A percentile compares a stretch with the other conserved stretches of the same genome.
Conservation (phyloP, 106 monocot species). For the Allium fistulosum region DNA sequence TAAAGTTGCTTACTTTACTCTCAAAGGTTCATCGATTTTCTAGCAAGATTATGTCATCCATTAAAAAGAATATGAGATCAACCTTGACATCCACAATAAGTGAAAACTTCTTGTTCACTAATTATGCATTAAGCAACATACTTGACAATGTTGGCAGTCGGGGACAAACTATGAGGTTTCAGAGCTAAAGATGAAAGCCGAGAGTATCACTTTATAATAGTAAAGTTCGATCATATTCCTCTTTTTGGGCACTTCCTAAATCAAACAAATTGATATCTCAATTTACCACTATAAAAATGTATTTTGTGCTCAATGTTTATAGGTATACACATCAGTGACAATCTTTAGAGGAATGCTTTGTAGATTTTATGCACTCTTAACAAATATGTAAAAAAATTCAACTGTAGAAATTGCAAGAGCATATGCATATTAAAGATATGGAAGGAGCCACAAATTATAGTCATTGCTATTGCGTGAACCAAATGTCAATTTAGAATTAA, state of each 20-base stretch:
- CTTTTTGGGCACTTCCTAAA: conserved; percentile 24
- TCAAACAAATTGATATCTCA: conserved; percentile 64
- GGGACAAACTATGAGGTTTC: conserved; percentile 30
- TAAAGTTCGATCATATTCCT: conserved; percentile 33
- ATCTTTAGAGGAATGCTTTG: not conserved
- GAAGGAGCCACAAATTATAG: too few relatives aligned
- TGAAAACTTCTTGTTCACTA: too few relatives aligned
- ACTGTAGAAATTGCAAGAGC: not conserved
- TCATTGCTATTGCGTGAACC: too few relatives aligned
- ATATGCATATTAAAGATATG: too few relatives aligned
- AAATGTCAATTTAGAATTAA: too few relatives aligned
- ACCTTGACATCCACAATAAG: too few relatives aligned
- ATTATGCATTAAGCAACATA: conserved; percentile 11
- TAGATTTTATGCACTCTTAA: not conserved
- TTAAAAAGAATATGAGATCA: conserved; percentile 47
- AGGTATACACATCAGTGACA: not conserved
- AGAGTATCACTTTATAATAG: conserved; percentile 63
- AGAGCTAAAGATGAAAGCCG: conserved; percentile 20
- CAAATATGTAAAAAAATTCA: not conserved
- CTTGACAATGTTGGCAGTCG: conserved; percentile 34
- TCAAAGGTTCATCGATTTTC: conserved; percentile 64
- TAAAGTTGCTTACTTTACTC: conserved; percentile 94
- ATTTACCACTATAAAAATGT: too few relatives aligned
- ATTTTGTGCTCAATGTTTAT: not conserved
- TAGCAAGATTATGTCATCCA: conserved; percentile 70